These are phyloP conservation scores for Aspergillus cristatus DNA, from an alignment of 495 filamentous ascomycete species.

Conservation along the genomic window DNA sequence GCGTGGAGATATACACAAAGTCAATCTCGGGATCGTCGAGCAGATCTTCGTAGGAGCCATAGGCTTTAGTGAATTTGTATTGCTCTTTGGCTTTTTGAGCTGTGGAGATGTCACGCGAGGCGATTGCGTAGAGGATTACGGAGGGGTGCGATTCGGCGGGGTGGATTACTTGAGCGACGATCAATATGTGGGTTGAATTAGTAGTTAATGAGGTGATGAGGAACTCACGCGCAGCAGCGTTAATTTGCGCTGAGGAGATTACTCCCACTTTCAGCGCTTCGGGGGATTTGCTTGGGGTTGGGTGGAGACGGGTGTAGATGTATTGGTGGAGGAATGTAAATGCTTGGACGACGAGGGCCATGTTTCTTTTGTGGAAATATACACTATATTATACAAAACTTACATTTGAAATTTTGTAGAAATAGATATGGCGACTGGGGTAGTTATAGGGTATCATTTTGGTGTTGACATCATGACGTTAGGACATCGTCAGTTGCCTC, in stretches of 20 bases:
- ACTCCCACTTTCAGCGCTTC: slow-evolving; percentile 16
- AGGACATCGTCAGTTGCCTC: background rate
- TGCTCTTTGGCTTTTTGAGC: slow-evolving; percentile 1
- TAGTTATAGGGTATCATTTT: too few species aligned
- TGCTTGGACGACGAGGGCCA: slow-evolving; percentile 19
- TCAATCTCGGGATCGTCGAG: slow-evolving; percentile 45
- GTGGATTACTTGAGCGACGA: slow-evolving; percentile 9
- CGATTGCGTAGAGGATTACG: slow-evolving; percentile 16
- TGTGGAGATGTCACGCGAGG: slow-evolving; percentile 9
- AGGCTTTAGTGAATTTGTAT: slow-evolving; percentile 24
- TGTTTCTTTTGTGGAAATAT: slow-evolving; percentile 2
- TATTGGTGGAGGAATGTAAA: slow-evolving; percentile 16
- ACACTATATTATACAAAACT: too few species aligned
- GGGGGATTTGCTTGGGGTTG: slow-evolving; percentile 10
- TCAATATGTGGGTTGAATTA: background rate
- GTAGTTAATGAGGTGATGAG: background rate
- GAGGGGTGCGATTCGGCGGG: slow-evolving; percentile 14
- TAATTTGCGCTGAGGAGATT: slow-evolving; percentile 13
- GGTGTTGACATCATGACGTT: background rate
- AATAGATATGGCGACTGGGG: too few species aligned
- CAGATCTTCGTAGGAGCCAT: slow-evolving; percentile 24
- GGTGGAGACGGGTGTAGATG: slow-evolving; percentile 10
- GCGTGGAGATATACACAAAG: slow-evolving; percentile 42
- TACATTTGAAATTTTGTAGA: too few species aligned
- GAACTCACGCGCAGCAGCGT: slow-evolving; percentile 11